A percentile compares a stretch with the other conserved stretches of the same genome.
phyloP scores from a whole-genome alignment of 2,329 filamentous ascomycete genomes.

The Hypoxylon sp. region DNA sequence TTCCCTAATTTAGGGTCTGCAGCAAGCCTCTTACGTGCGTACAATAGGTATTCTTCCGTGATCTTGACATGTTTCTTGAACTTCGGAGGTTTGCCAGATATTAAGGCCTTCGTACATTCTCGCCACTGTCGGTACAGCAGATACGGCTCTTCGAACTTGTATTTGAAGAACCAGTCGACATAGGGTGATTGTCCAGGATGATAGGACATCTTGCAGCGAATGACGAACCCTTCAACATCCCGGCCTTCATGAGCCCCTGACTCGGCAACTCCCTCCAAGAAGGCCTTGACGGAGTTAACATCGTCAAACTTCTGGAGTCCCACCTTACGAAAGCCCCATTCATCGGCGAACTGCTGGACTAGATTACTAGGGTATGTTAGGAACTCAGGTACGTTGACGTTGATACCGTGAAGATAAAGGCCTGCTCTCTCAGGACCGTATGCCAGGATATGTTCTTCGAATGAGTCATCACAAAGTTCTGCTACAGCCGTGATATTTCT shows the following conservation, averaged over 20 bases:
- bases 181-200: conserved; percentile 69
- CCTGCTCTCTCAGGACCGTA: conserved; percentile 88
- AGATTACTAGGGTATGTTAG: conserved; percentile 84
- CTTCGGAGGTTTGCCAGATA: conserved; percentile 79
- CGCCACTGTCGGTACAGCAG: conserved; percentile 99
- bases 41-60: conserved; percentile 90
- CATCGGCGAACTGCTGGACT: conserved; percentile 91
- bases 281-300: conserved; percentile 79
- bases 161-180: conserved; percentile 99
- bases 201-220: conserved; percentile 83
- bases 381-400: conserved; percentile 94
- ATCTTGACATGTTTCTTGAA: conserved; percentile 91
- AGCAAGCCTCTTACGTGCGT: conserved; percentile 80
- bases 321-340: conserved; percentile 95
- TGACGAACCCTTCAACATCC: conserved; percentile 96
- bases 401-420: conserved; percentile 95
- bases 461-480: conserved; percentile 94
- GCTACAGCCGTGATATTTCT: conserved; percentile 96
- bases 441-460: conserved; percentile 96
- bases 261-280: conserved; percentile 88
- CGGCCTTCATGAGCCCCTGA: conserved; percentile 91
- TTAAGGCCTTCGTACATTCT: conserved; percentile 93
- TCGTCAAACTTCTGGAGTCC: conserved; percentile 84
- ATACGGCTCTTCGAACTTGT: conserved; percentile 99
- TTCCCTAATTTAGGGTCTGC: conserved; percentile 77